Evolutionary conservation across 116 monocot species (phyloP), one percentile per base, ranked within the genome.

Genomic region (Posidonia oceanica): DNA sequence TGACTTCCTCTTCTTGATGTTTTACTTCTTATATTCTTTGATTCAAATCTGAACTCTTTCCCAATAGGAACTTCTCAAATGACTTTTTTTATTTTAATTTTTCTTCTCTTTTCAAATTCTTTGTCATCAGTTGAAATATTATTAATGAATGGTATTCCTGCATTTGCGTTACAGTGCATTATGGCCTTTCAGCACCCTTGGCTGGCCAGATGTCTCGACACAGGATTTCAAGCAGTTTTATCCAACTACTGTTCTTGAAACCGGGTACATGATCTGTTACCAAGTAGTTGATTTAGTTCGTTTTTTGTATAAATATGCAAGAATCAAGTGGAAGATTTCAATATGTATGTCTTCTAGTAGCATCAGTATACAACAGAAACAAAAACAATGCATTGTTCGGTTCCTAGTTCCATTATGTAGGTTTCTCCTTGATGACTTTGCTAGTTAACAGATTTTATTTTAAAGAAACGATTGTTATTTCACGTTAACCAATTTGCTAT

Each of bases 111-210:
- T 64, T 7, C 37, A 12, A 36, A 36, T n/a, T 64, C 39, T 39
- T n/a, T 7, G 5, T 62, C 36, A 39, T 5, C 39, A 37, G 14
- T 22, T 22, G 29, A n/a, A 39, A 38, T 64, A 17, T 5, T 15
- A 39, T 39, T 64, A 41, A 40, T 40, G 64, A 40, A 68, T 53
- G 68, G 51, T 52, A 68, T 68, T 53, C 44, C 5, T 68, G 52
- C 21, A 20, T 14, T 5, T 39, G 39, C 52, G 18, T 52, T 69
- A 38, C 53, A 97, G 97, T 80, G 82, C 87, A 52, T 76, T 97
- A 67, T 97, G 97, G 97, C 97, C 97, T 62, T 97, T 97, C 78
- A 97, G 97, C 75, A 97, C 97, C 17, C 97, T 97, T 76, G 97
- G 97, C 61, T 97, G 97, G 97, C 97, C 97, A 39, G 92, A 97